Evolutionary conservation across 495 filamentous ascomycete species (phyloP), one percentile per base, ranked within the genome.

Genomic region (Aspergillus cristatus): DNA sequence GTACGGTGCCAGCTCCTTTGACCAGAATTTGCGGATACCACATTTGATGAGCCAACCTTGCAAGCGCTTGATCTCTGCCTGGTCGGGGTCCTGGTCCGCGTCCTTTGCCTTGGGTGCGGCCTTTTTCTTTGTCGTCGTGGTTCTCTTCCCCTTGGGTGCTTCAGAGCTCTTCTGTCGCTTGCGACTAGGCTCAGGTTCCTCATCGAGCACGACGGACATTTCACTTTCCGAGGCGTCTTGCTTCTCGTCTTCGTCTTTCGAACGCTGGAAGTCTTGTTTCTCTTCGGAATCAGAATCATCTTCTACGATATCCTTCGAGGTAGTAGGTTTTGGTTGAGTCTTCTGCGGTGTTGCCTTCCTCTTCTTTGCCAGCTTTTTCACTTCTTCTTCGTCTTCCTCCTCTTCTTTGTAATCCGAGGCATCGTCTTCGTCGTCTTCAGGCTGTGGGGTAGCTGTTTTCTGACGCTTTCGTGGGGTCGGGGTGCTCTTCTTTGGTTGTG

Each of bases 11-110:
- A 98, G 71, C 61, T 94, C 86, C 39, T 79, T 75, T 26, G 68
- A 69, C 91, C 93, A 98, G 45, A 96, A 74, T 54, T 96, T 97
- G 22, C 86, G 84, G 33, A 98, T 78, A 14, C 91, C 91, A 50
- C 91, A 98, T 64, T 94, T 96, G 29, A 83, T 50, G 18, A 98
- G 71, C 61, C 87, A 86, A 14, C 76, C 74, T 61, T 98, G 91
- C 12, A 98, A 71, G n/a, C 76, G 78, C 57, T 90, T 97, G 57
- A 97, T 86, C 59, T 91, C 82, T 7, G 72, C 76, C 28, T 90
- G 79, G 41, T 86, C 74, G 0, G 82, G 74, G 25, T 79, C 72
- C 6, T 68, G 47, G 7, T 81, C 76, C 37, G 72, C 51, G 17
- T 58, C 57, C 37, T 68, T 60, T 12, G 35, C 51, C 34, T 65